Percentiles rank a stretch among this genome's conserved stretches.
Conservation (phyloP, 805 yeast species). For the Priceomyces carsonii region DNA sequence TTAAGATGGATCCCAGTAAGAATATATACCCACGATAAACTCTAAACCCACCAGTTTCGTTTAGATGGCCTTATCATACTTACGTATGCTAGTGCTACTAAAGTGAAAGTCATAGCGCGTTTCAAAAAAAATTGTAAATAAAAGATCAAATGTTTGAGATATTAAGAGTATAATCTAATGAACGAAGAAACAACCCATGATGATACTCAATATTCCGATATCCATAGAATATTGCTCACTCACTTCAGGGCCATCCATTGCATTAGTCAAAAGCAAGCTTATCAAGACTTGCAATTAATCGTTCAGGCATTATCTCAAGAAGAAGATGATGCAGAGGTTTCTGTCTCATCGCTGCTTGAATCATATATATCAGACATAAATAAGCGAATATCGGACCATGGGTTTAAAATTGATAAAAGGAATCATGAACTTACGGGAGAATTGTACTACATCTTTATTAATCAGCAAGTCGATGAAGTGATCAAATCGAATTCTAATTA, state of each 20-base stretch:
- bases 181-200: too few relatives aligned
- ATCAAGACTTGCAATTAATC: conserved; percentile 21
- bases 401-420: conserved; percentile 44
- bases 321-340: conserved; percentile 3
- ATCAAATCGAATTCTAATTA: conserved; percentile 40
- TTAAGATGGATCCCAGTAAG: too few relatives aligned
- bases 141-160: too few relatives aligned
- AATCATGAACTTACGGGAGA: conserved; percentile 35
- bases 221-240: conserved; percentile 26
- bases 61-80: too few relatives aligned
- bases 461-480: conserved; percentile 38
- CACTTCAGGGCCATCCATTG: conserved; percentile 28
- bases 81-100: too few relatives aligned
- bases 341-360: conserved; percentile 10
- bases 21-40: too few relatives aligned
- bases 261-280: conserved; percentile 19
- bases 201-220: conserved; percentile 9
- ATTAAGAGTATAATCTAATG: too few relatives aligned
- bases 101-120: too few relatives aligned
- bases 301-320: conserved; percentile 9
- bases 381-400: conserved; percentile 32
- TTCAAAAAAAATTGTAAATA: too few relatives aligned
- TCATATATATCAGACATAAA: conserved; percentile 29
- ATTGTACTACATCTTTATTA: conserved; percentile 39
- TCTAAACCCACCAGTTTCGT: too few relatives aligned